Base-by-base conservation (phyloP, 116 monocot species). In the Zostera marina region DNA sequence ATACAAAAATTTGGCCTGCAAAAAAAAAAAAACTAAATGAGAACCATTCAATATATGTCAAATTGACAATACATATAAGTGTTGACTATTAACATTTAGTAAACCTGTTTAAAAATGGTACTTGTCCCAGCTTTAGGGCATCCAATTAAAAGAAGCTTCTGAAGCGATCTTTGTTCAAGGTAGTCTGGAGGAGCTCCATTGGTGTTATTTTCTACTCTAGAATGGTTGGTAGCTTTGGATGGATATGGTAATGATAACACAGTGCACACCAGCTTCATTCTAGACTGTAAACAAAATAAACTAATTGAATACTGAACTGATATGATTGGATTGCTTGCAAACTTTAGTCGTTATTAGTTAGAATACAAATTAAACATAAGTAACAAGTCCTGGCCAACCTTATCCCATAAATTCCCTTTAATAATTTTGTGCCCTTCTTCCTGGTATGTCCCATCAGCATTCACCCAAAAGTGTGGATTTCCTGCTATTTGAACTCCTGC, bases 401-500 rank as follows among this genome's bases (percentile, higher is more conserved):
- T 91, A 55, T 71, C 73, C 99, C 99, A 99, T 54, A 99, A 68
- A 20, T 81, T 70, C 13, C 99, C 99, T 60, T 80, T 99, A 47
- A 81, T 73, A 55, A 74, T 91, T 66, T 83, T 99, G 59, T 86
- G 87, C 3, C 99, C 99, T 69, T 99, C 99, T 56, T 99, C 99
- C 67, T 77, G 83, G 72, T 99, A 99, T 21, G 91, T 72, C 39
- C 99, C 99, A 77, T 99, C 99, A 66, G 91, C 70, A 87, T 99
- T 84, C 66, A 99, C 72, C 99, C 99, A 99, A 68, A 87, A 99
- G 44, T 99, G 99, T 65, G 99, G 99, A 57, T 68, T 79, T 52
- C 99, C 99, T 63, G 91, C 99, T 75, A 83, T 84, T 22, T 87
- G 91, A 60, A 99, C 99, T 58, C 99, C 83, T 63, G 87, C 87